Evolutionary conservation across 805 yeast species (phyloP), one percentile per base, ranked within the genome.

Genomic region (Sugiyamaella valdiviana): DNA sequence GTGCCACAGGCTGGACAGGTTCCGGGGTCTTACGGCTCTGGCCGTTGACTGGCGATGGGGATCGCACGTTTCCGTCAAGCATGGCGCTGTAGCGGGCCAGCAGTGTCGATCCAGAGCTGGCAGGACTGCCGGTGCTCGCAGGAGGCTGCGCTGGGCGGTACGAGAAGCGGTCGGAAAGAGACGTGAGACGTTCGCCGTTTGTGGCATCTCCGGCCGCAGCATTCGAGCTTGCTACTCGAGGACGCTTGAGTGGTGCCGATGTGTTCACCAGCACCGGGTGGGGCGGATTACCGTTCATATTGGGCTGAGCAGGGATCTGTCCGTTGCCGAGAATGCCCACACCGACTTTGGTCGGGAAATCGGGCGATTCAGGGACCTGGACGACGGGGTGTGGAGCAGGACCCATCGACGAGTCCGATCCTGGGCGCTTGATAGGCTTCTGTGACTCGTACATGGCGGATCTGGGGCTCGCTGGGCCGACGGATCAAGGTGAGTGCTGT

Each of bases 351-450:
- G 32, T n/a, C 5, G 32, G n/a, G 32, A 26, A 12, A 19, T 32
- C 46, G 2, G 55, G 53, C 9, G 48, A 41, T 29, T 36, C 55
- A 16, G 55, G 53, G 16, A 52, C 55, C 19, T 52, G 51, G n/a
- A 52, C 22, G 7, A 44, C 49, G 6, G 55, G 52, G 17, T 42
- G 32, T 6, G 32, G 10, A n/a, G 32, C 32, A 10, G 32, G 14
- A 6, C n/a, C 14, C 32, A n/a, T 6, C 32, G 32, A 26, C 3
- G 32, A 26, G 32, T 26, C 14, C 10, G 32, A 6, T 12, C 14
- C 32, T 2, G 32, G 14, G 32, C 10, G 32, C 4, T 26, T 26
- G 9, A n/a, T 26, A 26, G 32, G 32, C 14, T n/a, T 12, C 14
- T 7, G 32, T 10, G 32, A 26, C 32, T 10, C 32, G 32, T 26